Conservation (phyloP, 768 basidiomycete species). For the Lactarius trivialis region DNA sequence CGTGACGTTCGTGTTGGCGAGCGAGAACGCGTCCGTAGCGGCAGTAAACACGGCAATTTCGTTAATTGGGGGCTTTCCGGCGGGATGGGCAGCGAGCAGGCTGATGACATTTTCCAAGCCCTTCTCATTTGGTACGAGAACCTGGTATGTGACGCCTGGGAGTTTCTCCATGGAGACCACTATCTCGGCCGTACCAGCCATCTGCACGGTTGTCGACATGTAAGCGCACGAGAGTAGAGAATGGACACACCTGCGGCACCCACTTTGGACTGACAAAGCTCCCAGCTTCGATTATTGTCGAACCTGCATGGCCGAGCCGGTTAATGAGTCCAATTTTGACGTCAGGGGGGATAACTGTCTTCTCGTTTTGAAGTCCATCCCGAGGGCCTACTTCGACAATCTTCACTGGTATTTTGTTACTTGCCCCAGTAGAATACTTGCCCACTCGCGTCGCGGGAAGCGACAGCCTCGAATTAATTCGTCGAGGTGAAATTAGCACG, state of each 20-base stretch:
- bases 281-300: conserved; percentile 70
- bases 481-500: background rate
- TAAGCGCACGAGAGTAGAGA: background rate
- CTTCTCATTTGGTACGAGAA: conserved; percentile 74
- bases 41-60: conserved; percentile 89
- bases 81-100: conserved; percentile 38
- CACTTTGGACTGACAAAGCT: conserved; percentile 92
- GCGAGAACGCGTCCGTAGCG: conserved; percentile 79
- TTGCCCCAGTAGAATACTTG: conserved; percentile 12
- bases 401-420: conserved; percentile 34
- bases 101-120: conserved; percentile 64
- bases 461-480: background rate
- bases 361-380: conserved; percentile 90
- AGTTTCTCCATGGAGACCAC: conserved; percentile 49
- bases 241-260: conserved; percentile 69
- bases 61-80: conserved; percentile 50
- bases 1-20: conserved; percentile 78
- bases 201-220: conserved; percentile 38
- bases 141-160: conserved; percentile 60
- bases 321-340: conserved; percentile 79
- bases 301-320: conserved; percentile 60
- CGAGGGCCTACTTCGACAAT: conserved; percentile 90
- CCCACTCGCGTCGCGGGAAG: background rate
- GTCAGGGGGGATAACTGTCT: conserved; percentile 58
- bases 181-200: conserved; percentile 81